These are phyloP conservation scores for Chloranthus sessilifolius DNA, from an alignment of 164 flowering plant species.

Conservation along the genomic window DNA sequence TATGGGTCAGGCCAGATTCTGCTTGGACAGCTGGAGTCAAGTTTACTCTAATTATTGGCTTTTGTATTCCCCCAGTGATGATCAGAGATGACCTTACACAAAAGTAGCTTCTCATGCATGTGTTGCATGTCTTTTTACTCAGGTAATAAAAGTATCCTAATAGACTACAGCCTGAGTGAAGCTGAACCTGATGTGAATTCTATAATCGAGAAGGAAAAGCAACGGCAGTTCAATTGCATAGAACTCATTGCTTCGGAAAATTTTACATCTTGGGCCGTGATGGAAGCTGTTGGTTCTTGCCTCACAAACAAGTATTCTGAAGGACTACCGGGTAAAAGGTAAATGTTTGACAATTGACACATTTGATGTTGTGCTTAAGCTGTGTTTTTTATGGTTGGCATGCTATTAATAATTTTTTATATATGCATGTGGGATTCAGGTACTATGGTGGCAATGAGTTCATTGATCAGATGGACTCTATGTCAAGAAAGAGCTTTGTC, in stretches of 20 bases:
- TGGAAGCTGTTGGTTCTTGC: constrained; percentile 98
- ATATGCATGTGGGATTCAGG: constrained; percentile 29
- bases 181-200: constrained; percentile 73
- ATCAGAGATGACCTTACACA: no score
- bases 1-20: no score
- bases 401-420: constrained; percentile 5
- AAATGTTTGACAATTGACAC: not conserved
- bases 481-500: constrained; percentile 87
- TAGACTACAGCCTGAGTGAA: constrained; percentile 46
- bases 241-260: constrained; percentile 98
- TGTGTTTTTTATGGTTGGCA: not conserved
- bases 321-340: constrained; percentile 98
- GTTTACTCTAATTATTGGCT: no score
- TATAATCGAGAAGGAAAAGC: constrained; percentile 73
- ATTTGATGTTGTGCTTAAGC: not conserved
- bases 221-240: constrained; percentile 71
- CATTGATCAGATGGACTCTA: constrained; percentile 84
- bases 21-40: no score
- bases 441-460: constrained; percentile 95
- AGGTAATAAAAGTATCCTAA: constrained; percentile 47
- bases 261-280: constrained; percentile 88
- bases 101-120: constrained; percentile 1
- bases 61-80: no score
- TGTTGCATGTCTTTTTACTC: constrained; percentile 6
- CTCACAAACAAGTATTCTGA: constrained; percentile 96